Percentiles rank a stretch among this genome's conserved stretches.
Conservation (phyloP, 2,329 filamentous ascomycete species). For the Fusarium virguliforme region DNA sequence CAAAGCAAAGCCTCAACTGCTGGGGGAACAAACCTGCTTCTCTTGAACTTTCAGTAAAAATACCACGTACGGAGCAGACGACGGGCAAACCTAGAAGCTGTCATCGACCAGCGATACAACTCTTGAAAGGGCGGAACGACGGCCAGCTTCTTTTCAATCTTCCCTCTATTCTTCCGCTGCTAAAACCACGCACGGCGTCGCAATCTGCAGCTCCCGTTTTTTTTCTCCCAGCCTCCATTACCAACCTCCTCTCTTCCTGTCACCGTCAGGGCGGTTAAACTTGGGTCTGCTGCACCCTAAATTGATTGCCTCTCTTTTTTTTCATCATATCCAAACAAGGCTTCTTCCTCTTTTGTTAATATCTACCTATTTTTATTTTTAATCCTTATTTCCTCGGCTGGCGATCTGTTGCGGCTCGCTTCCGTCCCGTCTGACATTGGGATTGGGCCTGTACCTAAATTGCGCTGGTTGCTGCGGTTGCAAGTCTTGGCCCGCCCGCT, state of each 20-base stretch:
- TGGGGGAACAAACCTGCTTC: neutral
- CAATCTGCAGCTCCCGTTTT: slow-evolving; percentile 34
- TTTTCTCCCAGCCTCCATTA: slow-evolving; percentile 39
- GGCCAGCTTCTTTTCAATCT: slow-evolving; percentile 24
- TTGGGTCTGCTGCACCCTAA: slow-evolving; percentile 35
- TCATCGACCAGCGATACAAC: neutral
- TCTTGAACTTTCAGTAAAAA: too few relatives aligned
- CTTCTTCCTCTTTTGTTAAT: neutral
- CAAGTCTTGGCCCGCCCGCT: slow-evolving; percentile 43
- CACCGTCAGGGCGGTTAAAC: slow-evolving; percentile 13
- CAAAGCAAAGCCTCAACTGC: neutral
- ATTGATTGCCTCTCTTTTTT: slow-evolving; percentile 27
- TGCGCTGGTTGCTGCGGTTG: slow-evolving; percentile 51
- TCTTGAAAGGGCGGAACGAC: slow-evolving; percentile 27
- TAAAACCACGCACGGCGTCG: slow-evolving; percentile 36
- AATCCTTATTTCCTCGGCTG: neutral
- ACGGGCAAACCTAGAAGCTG: slow-evolving; percentile 1
- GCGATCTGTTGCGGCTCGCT: slow-evolving; percentile 35
- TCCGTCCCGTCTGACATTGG: slow-evolving; percentile 37
- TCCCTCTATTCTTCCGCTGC: slow-evolving; percentile 15
- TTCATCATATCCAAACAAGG: slow-evolving; percentile 10
- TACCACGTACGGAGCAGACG: neutral
- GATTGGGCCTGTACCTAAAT: slow-evolving; percentile 9
- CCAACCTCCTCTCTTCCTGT: slow-evolving; percentile 34
- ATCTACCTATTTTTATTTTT: slow-evolving; percentile 11